Evolutionary conservation across 2,329 filamentous ascomycete genomes (phyloP).

Genomic region (Colletotrichum coccodes): DNA sequence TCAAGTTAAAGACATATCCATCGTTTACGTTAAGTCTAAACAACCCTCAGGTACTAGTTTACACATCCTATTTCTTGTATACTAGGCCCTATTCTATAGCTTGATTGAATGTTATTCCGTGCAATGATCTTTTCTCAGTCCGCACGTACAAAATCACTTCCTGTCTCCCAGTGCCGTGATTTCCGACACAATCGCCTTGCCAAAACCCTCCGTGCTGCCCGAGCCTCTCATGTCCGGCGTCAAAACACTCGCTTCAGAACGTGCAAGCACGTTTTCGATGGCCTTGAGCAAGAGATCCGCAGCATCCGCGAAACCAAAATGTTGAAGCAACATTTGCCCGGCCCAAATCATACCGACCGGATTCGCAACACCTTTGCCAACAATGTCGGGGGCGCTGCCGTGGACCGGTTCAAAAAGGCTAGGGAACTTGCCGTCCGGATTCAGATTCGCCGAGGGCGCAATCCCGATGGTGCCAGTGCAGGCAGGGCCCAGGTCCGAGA

Average conservation of each 20-base stretch:
- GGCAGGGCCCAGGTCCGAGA: conserved; percentile 77
- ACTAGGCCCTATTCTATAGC: too few relatives aligned
- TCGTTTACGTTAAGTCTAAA: too few relatives aligned
- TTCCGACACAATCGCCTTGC: conserved; percentile 36
- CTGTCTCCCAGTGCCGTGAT: conserved; percentile 28
- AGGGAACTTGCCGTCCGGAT: conserved; percentile 64
- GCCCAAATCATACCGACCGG: conserved; percentile 78
- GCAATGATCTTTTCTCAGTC: neutral
- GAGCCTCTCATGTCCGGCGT: conserved; percentile 45
- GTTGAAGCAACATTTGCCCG: conserved; percentile 79
- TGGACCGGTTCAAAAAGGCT: conserved; percentile 78
- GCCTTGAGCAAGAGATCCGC: conserved; percentile 67
- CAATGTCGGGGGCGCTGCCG: conserved; percentile 78
- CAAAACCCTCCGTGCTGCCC: conserved; percentile 38
- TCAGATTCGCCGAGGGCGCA: conserved; percentile 75
- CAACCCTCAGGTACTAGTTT: too few relatives aligned
- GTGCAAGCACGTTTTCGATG: conserved; percentile 72
- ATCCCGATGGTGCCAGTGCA: conserved; percentile 78
- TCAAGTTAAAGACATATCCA: too few relatives aligned
- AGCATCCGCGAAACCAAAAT: conserved; percentile 51
- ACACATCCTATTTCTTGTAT: too few relatives aligned
- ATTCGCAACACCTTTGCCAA: conserved; percentile 77
- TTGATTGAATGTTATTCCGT: too few relatives aligned
- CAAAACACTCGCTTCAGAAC: conserved; percentile 40
- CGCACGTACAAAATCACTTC: neutral